Evolutionary conservation across 2,329 filamentous ascomycete genomes (phyloP).

Genomic region (Fonsecaea monophora): DNA sequence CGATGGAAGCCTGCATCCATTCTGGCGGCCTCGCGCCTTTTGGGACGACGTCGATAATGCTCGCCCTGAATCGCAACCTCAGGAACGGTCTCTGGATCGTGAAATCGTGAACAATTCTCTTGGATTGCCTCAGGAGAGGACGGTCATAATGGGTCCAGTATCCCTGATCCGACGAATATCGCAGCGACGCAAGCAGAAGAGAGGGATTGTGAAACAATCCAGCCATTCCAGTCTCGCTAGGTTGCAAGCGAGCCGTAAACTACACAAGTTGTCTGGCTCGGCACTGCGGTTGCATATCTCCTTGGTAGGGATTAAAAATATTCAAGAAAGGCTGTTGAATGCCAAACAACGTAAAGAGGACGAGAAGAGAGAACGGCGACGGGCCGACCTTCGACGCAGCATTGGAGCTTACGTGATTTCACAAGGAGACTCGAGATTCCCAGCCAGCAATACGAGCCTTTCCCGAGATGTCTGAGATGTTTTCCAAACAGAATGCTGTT

Average conservation of each 20-base stretch:
- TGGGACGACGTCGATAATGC: constrained; percentile 63
- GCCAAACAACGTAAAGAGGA: constrained; percentile 53
- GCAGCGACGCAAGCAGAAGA: constrained; percentile 42
- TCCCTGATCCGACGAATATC: constrained; percentile 46
- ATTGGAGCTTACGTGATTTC: constrained; percentile 56
- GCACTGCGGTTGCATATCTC: constrained; percentile 54
- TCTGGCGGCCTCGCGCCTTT: constrained; percentile 69
- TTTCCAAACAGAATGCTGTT: not conserved
- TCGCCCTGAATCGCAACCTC: constrained; percentile 47
- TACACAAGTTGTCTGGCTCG: constrained; percentile 49
- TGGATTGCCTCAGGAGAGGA: constrained; percentile 59
- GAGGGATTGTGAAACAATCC: constrained; percentile 39
- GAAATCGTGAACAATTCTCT: constrained; percentile 63
- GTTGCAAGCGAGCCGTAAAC: constrained; percentile 38
- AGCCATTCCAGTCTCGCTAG: constrained; percentile 46
- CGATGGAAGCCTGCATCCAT: constrained; percentile 62
- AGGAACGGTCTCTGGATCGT: constrained; percentile 46
- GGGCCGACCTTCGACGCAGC: constrained; percentile 60
- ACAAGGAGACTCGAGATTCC: constrained; percentile 45
- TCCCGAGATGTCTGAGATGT: constrained; percentile 20
- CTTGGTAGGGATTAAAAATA: constrained; percentile 57
- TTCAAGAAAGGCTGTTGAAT: constrained; percentile 57
- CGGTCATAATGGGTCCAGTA: constrained; percentile 52
- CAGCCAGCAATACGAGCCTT: constrained; percentile 31
- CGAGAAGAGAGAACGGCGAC: constrained; percentile 58